phyloP scores from a whole-genome alignment of 1,284 basidiomycete species.

The Leucocoprinus gongylophorus region DNA sequence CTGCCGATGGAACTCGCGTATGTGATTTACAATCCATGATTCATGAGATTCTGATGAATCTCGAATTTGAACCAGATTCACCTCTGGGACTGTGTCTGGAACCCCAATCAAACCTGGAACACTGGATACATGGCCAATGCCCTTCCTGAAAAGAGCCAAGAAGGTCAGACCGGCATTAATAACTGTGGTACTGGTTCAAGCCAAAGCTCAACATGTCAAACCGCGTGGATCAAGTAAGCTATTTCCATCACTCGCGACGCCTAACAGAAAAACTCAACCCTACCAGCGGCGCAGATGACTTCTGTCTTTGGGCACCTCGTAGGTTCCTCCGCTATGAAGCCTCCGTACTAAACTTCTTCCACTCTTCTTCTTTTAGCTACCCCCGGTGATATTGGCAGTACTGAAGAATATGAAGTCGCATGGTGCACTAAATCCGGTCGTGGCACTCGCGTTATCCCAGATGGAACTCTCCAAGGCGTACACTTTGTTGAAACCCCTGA shows the following conservation, averaged over 20 bases:
- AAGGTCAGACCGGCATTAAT: constrained; percentile 50
- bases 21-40: constrained; percentile 10
- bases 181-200: constrained; percentile 44
- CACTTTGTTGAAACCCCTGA: constrained; percentile 61
- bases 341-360: background rate
- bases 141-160: constrained; percentile 41
- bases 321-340: constrained; percentile 15
- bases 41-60: background rate
- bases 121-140: constrained; percentile 36
- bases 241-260: background rate
- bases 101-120: constrained; percentile 46
- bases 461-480: constrained; percentile 54
- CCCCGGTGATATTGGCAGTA: constrained; percentile 52
- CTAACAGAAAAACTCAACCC: background rate
- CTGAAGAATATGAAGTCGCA: constrained; percentile 64
- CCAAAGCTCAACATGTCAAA: constrained; percentile 50
- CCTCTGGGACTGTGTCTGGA: constrained; percentile 36
- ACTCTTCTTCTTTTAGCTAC: constrained; percentile 20
- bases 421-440: constrained; percentile 67
- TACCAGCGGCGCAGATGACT: constrained; percentile 37
- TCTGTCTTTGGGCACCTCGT: constrained; percentile 58
- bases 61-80: constrained; percentile 29
- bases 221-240: constrained; percentile 44
- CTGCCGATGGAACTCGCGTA: constrained; percentile 36
- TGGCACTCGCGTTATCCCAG: constrained; percentile 59